Conservation (phyloP, 1,284 basidiomycete genomes). For the Tilletia setariae region DNA sequence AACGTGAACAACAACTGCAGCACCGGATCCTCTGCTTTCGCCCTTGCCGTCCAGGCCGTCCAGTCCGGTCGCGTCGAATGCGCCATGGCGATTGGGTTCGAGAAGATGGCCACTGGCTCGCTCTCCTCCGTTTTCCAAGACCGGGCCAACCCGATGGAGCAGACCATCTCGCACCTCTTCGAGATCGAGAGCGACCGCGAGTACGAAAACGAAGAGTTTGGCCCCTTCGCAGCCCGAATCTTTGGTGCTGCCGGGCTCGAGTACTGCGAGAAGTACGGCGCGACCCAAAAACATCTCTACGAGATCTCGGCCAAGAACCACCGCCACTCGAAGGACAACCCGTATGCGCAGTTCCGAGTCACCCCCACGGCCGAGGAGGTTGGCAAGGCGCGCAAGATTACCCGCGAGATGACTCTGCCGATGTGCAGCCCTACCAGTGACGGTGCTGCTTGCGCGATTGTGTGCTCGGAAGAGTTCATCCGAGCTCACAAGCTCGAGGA, state of each 20-base stretch:
- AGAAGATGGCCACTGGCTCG: slow-evolving; percentile 66
- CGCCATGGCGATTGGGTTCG: slow-evolving; percentile 77
- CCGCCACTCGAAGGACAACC: slow-evolving; percentile 74
- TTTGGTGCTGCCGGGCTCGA: slow-evolving; percentile 76
- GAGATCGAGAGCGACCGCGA: slow-evolving; percentile 63
- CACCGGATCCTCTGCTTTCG: slow-evolving; percentile 48
- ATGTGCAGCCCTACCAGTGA: slow-evolving; percentile 78
- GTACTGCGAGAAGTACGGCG: slow-evolving; percentile 73
- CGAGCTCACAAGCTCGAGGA: slow-evolving; percentile 72
- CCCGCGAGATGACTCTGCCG: slow-evolving; percentile 71
- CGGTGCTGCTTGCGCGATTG: slow-evolving; percentile 58
- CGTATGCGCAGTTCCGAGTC: slow-evolving; percentile 73
- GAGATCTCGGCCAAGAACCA: slow-evolving; percentile 77
- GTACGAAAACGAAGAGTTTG: slow-evolving; percentile 63
- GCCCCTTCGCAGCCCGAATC: slow-evolving; percentile 69
- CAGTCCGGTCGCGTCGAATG: slow-evolving; percentile 72
- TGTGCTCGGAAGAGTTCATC: slow-evolving; percentile 78
- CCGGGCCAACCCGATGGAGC: slow-evolving; percentile 63
- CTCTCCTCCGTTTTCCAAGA: slow-evolving; percentile 70
- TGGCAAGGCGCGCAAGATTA: slow-evolving; percentile 58
- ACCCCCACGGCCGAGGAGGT: slow-evolving; percentile 34
- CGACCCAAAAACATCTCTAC: slow-evolving; percentile 67
- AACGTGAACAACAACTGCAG: slow-evolving; percentile 71
- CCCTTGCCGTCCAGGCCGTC: slow-evolving; percentile 41
- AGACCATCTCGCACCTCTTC: slow-evolving; percentile 57